Base-by-base conservation (phyloP, 768 basidiomycete species). In the Mycena vitilis region DNA sequence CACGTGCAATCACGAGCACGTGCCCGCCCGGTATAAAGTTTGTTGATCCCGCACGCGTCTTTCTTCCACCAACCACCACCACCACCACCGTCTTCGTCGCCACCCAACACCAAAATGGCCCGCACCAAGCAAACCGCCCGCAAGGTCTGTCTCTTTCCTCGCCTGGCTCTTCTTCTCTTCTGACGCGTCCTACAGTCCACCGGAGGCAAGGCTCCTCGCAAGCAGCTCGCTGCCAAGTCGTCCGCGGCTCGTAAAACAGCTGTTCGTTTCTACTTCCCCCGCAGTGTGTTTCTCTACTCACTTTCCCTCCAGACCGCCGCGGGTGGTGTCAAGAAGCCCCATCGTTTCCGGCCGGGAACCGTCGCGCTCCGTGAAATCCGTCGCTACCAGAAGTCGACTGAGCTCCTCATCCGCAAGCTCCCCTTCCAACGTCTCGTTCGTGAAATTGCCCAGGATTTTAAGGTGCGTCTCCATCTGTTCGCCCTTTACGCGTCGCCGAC, bases 401-500 rank as follows among this genome's bases (percentile, higher is more conserved):
- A 71, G 59, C 66, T 71, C 22, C 70, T 71, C 66, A 71, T 71
- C 63, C 66, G 70, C 59, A 71, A 71, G 60, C 66, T 71, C 38
- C 70, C 70, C 62, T 71, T 71, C 66, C 70, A 71, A 70, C 80
- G 86, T 55, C 78, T 87, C 69, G 86, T 88, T 61, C 84, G 87
- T 77, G 87, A 88, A 76, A 88, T 87, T 68, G 87, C 87, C 63
- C 87, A 88, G 81, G 87, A 88, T 78, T 88, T 87, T 84, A 88
- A 88, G 81, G 78, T 77, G 51, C n/a, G 77, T 74, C 54, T 37
- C 37, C 34, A 3, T 18, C 34, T 40, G 40, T 1, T 40, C 2
- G 20, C 20, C 13, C 9, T 36, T 36, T 22, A 7, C 13, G 18
- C 22, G 10, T 38, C 34, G 55, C 63, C 52, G 37, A 65, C 56